Base-by-base conservation (phyloP, 257 asterid species). In the Rehmannia glutinosa region DNA sequence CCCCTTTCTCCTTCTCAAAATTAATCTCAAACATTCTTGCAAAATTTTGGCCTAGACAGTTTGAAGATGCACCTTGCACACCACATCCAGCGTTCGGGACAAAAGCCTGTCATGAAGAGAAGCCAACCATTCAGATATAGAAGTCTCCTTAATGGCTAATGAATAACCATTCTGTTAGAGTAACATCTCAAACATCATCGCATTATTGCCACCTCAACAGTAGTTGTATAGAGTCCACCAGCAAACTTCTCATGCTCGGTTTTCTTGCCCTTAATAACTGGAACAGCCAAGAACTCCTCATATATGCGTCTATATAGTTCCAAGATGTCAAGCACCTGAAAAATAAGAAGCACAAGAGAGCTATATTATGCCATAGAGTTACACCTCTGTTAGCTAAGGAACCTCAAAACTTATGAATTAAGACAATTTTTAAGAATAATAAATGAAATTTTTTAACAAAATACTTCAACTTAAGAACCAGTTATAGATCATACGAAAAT, bases 191-290 rank as follows among this genome's bases (percentile, higher is more conserved):
- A 17, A 38, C 30, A 33, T 36, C 36, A 61, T 12, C 19, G 20
- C 41, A 25, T n/a, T 56, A 47, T 62, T 64, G 15, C 33, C 12
- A 86, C 93, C 90, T 86, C 93, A 60, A 86, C 90, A 39, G 88
- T 84, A 4, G 90, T 86, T 17, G 94, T 86, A 69, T 86, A 86
- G 55, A 86, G 90, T 58, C 94, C 90, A 72, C 90, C 90, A 54
- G 94, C n/a, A n/a, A n/a, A n/a, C n/a, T n/a, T n/a, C n/a, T n/a
- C n/a, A n/a, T n/a, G n/a, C n/a, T n/a, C n/a, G n/a, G n/a, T n/a
- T n/a, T n/a, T n/a, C n/a, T n/a, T n/a, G n/a, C n/a, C n/a, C n/a
- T n/a, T n/a, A n/a, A n/a, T n/a, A n/a, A n/a, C n/a, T n/a, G n/a
- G n/a, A n/a, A n/a, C n/a, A n/a, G n/a, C n/a, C n/a, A n/a, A n/a